These are phyloP conservation scores for Hypoxylon lenormandii DNA, from an alignment of 495 filamentous ascomycete genomes.

Conservation along the genomic window DNA sequence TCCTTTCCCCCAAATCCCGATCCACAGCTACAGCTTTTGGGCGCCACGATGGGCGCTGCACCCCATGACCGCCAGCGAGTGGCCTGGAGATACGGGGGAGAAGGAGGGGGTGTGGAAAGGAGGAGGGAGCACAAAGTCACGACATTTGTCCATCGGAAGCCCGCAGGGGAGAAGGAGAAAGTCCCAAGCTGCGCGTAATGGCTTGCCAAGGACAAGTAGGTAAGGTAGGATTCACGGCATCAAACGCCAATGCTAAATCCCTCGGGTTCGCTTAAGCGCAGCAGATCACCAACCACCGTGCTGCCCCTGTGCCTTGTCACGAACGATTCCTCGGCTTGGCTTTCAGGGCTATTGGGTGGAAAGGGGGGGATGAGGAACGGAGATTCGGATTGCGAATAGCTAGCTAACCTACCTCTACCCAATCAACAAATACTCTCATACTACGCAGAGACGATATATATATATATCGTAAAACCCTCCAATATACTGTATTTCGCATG, in stretches of 20 bases:
- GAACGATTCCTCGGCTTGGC: no score
- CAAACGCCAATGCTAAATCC: not conserved
- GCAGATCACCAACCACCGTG: no score
- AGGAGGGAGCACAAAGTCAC: not conserved
- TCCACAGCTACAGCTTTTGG: not conserved
- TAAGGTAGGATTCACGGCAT: constrained; percentile 3
- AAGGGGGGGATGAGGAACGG: no score
- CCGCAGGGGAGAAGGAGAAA: constrained; percentile 20
- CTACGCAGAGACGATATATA: no score
- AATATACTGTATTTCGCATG: no score
- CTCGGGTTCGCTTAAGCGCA: no score
- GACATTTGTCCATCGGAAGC: constrained; percentile 20
- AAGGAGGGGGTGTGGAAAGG: not conserved
- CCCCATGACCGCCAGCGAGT: constrained; percentile 17
- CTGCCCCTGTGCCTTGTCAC: no score
- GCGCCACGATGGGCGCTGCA: constrained; percentile 18
- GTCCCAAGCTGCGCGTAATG: not conserved
- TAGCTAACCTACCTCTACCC: no score
- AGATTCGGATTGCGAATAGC: no score
- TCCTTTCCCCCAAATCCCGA: not conserved
- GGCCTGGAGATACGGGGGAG: constrained; percentile 4
- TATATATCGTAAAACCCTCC: no score
- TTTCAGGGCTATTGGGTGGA: no score
- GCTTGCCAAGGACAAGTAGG: not conserved
- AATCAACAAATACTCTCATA: no score